Evolutionary conservation across 2,329 filamentous ascomycete genomes (phyloP).

Genomic region (Chaetomiaceae sp.): DNA sequence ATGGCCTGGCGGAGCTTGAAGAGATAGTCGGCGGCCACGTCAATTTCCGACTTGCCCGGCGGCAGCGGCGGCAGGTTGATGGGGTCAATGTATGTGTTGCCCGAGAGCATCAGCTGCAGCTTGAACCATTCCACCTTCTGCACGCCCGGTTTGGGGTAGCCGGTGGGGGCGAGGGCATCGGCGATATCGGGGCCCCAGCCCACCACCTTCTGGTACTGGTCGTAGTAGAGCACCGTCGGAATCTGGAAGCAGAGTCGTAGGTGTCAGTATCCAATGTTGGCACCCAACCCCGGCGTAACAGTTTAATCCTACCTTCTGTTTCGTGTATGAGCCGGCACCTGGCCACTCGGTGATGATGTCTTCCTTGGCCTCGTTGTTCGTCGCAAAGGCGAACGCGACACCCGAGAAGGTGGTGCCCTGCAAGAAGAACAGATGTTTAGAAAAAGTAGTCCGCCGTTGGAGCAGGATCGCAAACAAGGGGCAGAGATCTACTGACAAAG

Average conservation of each 20-base stretch:
- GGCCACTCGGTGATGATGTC: conserved; percentile 99
- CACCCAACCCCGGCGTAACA: no score
- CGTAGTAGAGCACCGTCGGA: conserved; percentile 98
- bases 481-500: conserved; percentile 61
- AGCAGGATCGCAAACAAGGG: no score
- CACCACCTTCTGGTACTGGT: conserved; percentile 99
- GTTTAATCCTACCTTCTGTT: conserved; percentile 98
- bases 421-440: conserved; percentile 19
- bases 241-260: conserved; percentile 52
- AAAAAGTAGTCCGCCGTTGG: no score
- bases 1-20: conserved; percentile 97
- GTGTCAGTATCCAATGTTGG: no score
- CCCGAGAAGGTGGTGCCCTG: conserved; percentile 97
- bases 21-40: conserved; percentile 97
- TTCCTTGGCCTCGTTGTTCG: conserved; percentile 94
- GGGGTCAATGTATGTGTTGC: conserved; percentile 98
- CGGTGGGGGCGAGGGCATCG: conserved; percentile 90
- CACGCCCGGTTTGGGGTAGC: conserved; percentile 94
- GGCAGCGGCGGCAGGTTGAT: conserved; percentile 97
- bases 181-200: conserved; percentile 98
- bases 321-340: conserved; percentile 92
- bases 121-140: conserved; percentile 99
- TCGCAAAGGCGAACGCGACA: conserved; percentile 94
- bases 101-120: conserved; percentile 95
- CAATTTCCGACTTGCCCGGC: conserved; percentile 96